Conservation (phyloP, 2,329 filamentous ascomycete species). For the Cladosporium colombiae region DNA sequence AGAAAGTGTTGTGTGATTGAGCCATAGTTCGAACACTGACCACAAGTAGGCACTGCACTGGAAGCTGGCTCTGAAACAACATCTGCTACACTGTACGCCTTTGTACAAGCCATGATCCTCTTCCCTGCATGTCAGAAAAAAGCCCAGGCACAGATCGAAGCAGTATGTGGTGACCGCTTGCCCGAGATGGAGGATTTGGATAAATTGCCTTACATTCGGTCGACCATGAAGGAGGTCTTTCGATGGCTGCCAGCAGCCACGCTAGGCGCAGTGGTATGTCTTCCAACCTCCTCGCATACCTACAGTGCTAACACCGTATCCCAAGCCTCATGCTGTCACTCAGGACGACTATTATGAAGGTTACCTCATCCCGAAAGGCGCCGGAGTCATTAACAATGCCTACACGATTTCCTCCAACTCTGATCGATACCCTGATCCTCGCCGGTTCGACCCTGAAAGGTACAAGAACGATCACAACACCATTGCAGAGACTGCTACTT, state of each 20-base stretch:
- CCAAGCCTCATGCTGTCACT: slow-evolving; percentile 22
- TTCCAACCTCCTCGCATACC: too few species aligned
- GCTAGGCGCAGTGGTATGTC: slow-evolving; percentile 34
- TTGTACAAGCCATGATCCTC: slow-evolving; percentile 31
- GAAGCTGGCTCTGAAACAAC: slow-evolving; percentile 46
- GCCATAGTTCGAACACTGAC: neutral
- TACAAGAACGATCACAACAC: slow-evolving; percentile 31
- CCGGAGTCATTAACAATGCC: slow-evolving; percentile 33
- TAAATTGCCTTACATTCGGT: slow-evolving; percentile 26
- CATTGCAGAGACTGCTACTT: slow-evolving; percentile 35
- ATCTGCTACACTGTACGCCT: slow-evolving; percentile 34
- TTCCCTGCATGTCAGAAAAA: slow-evolving; percentile 56
- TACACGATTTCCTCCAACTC: slow-evolving; percentile 42
- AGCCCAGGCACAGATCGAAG: slow-evolving; percentile 51
- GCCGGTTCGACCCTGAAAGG: slow-evolving; percentile 40
- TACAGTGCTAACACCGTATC: neutral
- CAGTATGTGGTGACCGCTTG: slow-evolving; percentile 22
- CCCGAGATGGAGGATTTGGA: slow-evolving; percentile 25
- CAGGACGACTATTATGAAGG: slow-evolving; percentile 27
- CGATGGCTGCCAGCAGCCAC: slow-evolving; percentile 26
- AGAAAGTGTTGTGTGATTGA: neutral
- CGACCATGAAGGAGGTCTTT: slow-evolving; percentile 28
- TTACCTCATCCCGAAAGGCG: slow-evolving; percentile 38
- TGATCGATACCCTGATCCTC: slow-evolving; percentile 40
- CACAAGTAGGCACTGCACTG: slow-evolving; percentile 33